Base-by-base conservation (phyloP, 2,329 filamentous ascomycete genomes). In the Venturia carpophila region DNA sequence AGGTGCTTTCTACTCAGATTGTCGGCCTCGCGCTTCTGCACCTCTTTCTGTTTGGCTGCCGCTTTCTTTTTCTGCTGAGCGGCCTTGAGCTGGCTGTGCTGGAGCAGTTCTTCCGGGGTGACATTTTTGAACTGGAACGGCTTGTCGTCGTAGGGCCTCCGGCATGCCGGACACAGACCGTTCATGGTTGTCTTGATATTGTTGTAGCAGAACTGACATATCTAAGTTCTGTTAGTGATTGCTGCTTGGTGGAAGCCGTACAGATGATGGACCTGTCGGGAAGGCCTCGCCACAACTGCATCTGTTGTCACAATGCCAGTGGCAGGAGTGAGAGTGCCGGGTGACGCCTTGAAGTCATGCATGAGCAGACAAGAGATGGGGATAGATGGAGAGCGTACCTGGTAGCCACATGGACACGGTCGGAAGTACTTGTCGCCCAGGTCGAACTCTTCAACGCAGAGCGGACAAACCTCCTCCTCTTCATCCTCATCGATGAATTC, bases 161-260 rank as follows among this genome's bases (percentile, higher is more conserved):
- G 87, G 76, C 94, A 99, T 70, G 96, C 96, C n/a, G 94, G 94
- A 76, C 94, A 99, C 66, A 97, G 84, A 43, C 93, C 92, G 74
- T 97, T 97, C 84, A 96, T 92, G 72, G 97, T 97, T 71, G 90
- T 96, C 79, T 95, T 96, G 76, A 99, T 95, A 76, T 97, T 99
- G 79, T 99, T 97, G 81, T 93, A 99, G 79, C 94, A 99, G 79
- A 99, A 99, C 81, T 99, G 95, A 78, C 94, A 99, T 75, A 99
- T 93, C 92, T 97, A 63, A 19, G 15, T 19, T 19, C 15, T 27
- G 37, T 61, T 27, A 42, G 60, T 61, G 37, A 42, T n/a, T 42
- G 60, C 45, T 63, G 27, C 34, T 63, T 45, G 62, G 45, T 37
- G 15, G 45, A 34, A 55, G 42, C 27, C 11, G 15, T 52, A 52